Conservation (phyloP, 371 early-diverging fungal species). For the Mortierella sp. region DNA sequence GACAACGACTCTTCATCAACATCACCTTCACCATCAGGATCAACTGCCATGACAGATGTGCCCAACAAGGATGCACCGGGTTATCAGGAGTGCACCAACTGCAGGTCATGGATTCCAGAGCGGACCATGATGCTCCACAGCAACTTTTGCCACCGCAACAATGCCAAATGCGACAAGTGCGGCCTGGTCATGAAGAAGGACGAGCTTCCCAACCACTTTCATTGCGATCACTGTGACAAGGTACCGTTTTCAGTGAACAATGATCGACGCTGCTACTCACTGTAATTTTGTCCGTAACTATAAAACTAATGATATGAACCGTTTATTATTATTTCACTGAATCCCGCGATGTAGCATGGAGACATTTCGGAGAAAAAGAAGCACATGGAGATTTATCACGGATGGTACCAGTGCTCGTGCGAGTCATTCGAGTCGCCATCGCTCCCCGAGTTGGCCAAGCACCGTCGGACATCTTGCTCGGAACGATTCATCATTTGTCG, state of each 20-base stretch:
- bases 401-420: slow-evolving; percentile 74
- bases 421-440: slow-evolving; percentile 54
- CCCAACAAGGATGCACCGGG: slow-evolving; percentile 58
- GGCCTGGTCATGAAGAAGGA: slow-evolving; percentile 75
- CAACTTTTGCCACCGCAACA: slow-evolving; percentile 86
- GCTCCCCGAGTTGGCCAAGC: slow-evolving; percentile 70
- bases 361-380: slow-evolving; percentile 66
- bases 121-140: slow-evolving; percentile 75
- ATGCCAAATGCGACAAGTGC: slow-evolving; percentile 76
- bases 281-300: not conserved
- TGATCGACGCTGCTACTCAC: too few species aligned
- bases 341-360: slow-evolving; percentile 57
- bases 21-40: too few species aligned
- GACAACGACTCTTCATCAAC: not conserved
- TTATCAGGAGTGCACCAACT: slow-evolving; percentile 77
- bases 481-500: slow-evolving; percentile 85
- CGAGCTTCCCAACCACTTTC: slow-evolving; percentile 83
- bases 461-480: slow-evolving; percentile 79
- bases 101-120: slow-evolving; percentile 76
- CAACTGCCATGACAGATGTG: slow-evolving; percentile 14
- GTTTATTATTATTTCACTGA: not conserved
- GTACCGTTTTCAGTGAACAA: slow-evolving; percentile 40
- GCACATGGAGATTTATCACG: slow-evolving; percentile 77
- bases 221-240: slow-evolving; percentile 79
- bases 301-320: not conserved